These are phyloP conservation scores for Mycotypha africana DNA, from an alignment of 371 early-diverging fungal species.

Conservation along the genomic window DNA sequence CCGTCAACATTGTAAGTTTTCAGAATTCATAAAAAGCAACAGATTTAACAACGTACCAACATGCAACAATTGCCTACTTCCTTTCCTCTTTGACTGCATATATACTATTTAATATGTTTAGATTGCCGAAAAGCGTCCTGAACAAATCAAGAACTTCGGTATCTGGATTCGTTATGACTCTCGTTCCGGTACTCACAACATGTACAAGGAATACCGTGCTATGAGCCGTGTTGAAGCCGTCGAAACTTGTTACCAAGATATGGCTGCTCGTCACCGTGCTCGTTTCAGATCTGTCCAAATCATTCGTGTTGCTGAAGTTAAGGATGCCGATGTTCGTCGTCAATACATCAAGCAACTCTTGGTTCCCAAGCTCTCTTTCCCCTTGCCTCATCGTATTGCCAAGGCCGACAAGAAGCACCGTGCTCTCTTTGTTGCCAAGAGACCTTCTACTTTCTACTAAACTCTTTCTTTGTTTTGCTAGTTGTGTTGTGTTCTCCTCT, in stretches of 20 bases:
- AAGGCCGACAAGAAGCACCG: conserved; percentile 61
- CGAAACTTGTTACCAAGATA: conserved; percentile 92
- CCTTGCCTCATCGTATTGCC: conserved; percentile 89
- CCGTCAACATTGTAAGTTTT: conserved; percentile 77
- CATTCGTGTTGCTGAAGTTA: conserved; percentile 86
- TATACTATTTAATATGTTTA: conserved; percentile 19
- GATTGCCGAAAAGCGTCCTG: conserved; percentile 89
- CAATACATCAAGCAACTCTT: conserved; percentile 92
- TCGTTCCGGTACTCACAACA: conserved; percentile 97
- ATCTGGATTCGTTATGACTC: conserved; percentile 98
- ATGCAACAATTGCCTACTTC: background rate
- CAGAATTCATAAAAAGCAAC: background rate
- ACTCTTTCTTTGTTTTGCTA: background rate
- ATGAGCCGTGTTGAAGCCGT: conserved; percentile 89
- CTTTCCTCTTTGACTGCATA: background rate
- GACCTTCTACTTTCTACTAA: conserved; percentile 82
- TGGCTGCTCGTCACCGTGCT: conserved; percentile 96
- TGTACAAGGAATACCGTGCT: conserved; percentile 99
- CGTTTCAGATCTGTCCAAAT: conserved; percentile 94
- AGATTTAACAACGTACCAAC: background rate
- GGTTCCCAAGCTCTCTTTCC: conserved; percentile 84
- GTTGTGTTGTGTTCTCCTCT: too few relatives aligned
- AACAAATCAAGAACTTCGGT: conserved; percentile 94
- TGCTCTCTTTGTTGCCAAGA: conserved; percentile 76
- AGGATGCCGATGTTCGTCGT: conserved; percentile 84